Percentiles rank a stretch among this genome's conserved stretches.
These are phyloP conservation scores for Exophiala lecanii-corni DNA, from an alignment of 2,329 filamentous ascomycete species.

Conservation along the genomic window DNA sequence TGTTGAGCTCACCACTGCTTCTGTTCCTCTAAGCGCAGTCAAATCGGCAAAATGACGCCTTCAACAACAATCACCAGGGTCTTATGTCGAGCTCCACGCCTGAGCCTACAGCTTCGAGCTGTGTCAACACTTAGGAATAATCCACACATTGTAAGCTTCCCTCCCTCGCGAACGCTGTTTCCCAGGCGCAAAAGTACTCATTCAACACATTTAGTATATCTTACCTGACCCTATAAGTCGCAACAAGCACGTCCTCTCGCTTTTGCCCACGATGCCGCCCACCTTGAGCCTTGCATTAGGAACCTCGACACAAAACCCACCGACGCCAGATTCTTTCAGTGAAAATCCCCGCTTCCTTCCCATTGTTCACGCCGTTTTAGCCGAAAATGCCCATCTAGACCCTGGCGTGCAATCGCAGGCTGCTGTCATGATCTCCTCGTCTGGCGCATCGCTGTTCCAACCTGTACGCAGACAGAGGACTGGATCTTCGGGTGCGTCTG, in stretches of 20 bases:
- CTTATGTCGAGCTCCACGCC: slow-evolving; percentile 8
- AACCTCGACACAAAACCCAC: slow-evolving; percentile 46
- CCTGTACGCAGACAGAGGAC: slow-evolving; percentile 39
- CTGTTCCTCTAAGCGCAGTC: too few relatives aligned
- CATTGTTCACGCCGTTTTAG: slow-evolving; percentile 53
- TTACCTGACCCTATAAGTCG: slow-evolving; percentile 36
- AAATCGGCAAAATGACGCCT: background rate
- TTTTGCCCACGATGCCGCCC: slow-evolving; percentile 52
- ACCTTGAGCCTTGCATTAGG: slow-evolving; percentile 52
- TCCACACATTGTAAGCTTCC: slow-evolving; percentile 19
- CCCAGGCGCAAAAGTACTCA: too few relatives aligned
- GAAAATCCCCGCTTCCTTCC: slow-evolving; percentile 54
- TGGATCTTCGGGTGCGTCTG: slow-evolving; percentile 52
- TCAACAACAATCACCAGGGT: slow-evolving; percentile 1
- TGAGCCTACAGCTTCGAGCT: slow-evolving; percentile 8
- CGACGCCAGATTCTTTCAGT: slow-evolving; percentile 52
- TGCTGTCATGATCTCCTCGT: slow-evolving; percentile 55
- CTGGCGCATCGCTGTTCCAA: slow-evolving; percentile 37
- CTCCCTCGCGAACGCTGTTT: too few relatives aligned
- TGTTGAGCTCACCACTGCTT: too few relatives aligned
- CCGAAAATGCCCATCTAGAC: slow-evolving; percentile 51
- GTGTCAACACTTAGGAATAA: slow-evolving; percentile 21
- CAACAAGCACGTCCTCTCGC: slow-evolving; percentile 46
- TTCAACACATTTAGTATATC: too few relatives aligned
- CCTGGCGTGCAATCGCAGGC: slow-evolving; percentile 56